Evolutionary conservation across 768 basidiomycete species (phyloP).

Genomic region (Boletus reticuloceps): DNA sequence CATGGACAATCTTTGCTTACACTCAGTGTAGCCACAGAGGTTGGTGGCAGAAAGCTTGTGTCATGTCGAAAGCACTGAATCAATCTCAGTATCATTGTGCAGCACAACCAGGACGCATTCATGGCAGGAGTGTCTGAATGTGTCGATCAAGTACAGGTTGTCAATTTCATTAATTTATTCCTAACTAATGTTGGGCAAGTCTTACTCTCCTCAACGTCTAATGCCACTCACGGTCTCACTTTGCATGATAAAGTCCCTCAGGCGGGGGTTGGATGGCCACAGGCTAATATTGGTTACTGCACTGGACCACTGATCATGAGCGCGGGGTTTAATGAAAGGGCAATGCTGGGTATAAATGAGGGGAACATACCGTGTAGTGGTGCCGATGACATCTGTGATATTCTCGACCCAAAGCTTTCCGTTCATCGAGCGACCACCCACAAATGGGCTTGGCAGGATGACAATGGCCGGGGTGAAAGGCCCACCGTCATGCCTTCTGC

Average conservation of each 20-base stretch:
- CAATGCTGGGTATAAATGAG: too few relatives aligned
- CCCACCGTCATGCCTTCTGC: slow-evolving; percentile 44
- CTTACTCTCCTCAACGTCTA: neutral
- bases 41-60: slow-evolving; percentile 81
- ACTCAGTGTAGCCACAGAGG: slow-evolving; percentile 42
- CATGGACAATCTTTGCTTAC: neutral
- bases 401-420: slow-evolving; percentile 51
- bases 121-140: slow-evolving; percentile 60
- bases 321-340: too few relatives aligned
- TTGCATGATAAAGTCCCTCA: slow-evolving; percentile 44
- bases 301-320: too few relatives aligned
- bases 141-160: slow-evolving; percentile 81
- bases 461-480: slow-evolving; percentile 41
- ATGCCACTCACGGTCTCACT: neutral
- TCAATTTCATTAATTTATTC: slow-evolving; percentile 92
- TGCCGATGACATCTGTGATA: slow-evolving; percentile 38
- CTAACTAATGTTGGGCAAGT: slow-evolving; percentile 79
- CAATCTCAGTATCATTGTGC: slow-evolving; percentile 83
- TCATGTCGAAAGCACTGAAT: slow-evolving; percentile 92
- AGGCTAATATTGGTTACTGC: slow-evolving; percentile 44
- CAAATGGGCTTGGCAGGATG: slow-evolving; percentile 41
- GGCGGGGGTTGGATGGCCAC: slow-evolving; percentile 50
- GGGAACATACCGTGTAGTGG: slow-evolving; percentile 46
- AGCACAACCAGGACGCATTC: slow-evolving; percentile 72
- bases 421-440: slow-evolving; percentile 51